Base-by-base conservation (phyloP, 2,329 filamentous ascomycete genomes). In the Grosmannia huntii region DNA sequence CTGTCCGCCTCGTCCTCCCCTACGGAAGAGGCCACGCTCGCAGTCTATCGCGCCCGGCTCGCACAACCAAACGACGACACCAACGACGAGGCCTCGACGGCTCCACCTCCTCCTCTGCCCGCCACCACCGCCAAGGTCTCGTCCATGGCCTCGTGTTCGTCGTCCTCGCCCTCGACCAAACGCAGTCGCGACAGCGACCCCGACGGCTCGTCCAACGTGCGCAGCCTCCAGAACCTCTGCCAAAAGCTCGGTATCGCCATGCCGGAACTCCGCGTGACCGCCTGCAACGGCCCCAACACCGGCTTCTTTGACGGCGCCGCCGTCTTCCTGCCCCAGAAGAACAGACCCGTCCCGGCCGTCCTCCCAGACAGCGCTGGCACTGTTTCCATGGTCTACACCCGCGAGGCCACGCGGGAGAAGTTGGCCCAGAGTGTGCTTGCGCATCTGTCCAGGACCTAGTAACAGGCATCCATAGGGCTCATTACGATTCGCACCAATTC, bases 381-480 rank as follows among this genome's bases (percentile, higher is more conserved):
- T 6, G 70, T 78, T 5, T 57, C 48, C 1, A 64, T 68, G 5
- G 64, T 74, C 10, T 65, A 66, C 4, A 69, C 72, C 3, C 70
- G 68, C 62, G 68, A 66, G 50, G 60, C 65, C 11, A 68, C 74
- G 1, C 73, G 66, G 62, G 67, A 72, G 60, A 65, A 64, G 57
- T 65, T 80, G 4, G 74, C 76, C 0, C 68, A 71, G 61, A 61
- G 64, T 36, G 64, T 79, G 3, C 61, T 78, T 16, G 60, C 44
- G 6, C 71, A 69, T 64, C 60, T 81, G 31, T 10, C 31, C 9
- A 33, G 31, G 36, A 16, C 36, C 36, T n/a, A 38, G 36, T 38
- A 38, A 16, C 12, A 16, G 5, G 28, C 28, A 28, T 7, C 28
- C 28, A 28, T 38, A 33, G 31, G 36, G 12, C 6, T 14, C 4